Evolutionary conservation across 176 grass and related monocot genomes (phyloP).

Genomic region (Triticum turgidum): DNA sequence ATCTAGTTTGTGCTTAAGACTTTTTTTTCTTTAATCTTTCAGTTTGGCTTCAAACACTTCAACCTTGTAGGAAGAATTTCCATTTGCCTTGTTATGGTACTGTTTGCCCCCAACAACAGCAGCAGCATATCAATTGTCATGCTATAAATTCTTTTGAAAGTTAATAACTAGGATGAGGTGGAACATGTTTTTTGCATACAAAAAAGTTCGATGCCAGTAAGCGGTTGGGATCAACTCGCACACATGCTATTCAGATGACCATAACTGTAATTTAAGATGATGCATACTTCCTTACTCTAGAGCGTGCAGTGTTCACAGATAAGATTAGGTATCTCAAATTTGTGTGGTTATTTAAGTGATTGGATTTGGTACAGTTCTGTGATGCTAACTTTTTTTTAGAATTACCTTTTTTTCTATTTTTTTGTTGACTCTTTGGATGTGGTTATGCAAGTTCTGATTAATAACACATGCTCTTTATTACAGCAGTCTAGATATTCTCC

Average conservation of each 20-base stretch:
- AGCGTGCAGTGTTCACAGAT: background rate
- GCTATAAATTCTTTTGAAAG: background rate
- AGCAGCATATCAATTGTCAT: background rate
- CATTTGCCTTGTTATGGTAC: conserved; percentile 11
- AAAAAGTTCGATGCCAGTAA: background rate
- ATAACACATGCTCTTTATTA: conserved; percentile 11
- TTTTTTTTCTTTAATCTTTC: background rate
- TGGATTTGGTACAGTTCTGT: background rate
- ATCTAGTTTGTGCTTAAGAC: background rate
- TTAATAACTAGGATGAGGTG: background rate
- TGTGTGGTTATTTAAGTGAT: background rate
- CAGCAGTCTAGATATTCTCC: conserved; percentile 18
- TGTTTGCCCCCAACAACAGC: background rate
- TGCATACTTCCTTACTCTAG: background rate
- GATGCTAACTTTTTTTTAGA: background rate
- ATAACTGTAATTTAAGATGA: conserved; percentile 6
- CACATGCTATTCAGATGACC: conserved; percentile 6
- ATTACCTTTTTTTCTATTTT: conserved; percentile 12
- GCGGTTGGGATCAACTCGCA: conserved; percentile 11
- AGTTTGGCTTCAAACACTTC: background rate
- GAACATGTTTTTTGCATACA: conserved; percentile 2
- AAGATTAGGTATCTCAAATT: conserved; percentile 5
- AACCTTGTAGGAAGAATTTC: background rate
- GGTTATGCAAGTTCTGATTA: background rate
- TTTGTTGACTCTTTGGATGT: conserved; percentile 13